Evolutionary conservation across 352 stramenopile species (phyloP).

Genomic region (Phytophthora lateralis): DNA sequence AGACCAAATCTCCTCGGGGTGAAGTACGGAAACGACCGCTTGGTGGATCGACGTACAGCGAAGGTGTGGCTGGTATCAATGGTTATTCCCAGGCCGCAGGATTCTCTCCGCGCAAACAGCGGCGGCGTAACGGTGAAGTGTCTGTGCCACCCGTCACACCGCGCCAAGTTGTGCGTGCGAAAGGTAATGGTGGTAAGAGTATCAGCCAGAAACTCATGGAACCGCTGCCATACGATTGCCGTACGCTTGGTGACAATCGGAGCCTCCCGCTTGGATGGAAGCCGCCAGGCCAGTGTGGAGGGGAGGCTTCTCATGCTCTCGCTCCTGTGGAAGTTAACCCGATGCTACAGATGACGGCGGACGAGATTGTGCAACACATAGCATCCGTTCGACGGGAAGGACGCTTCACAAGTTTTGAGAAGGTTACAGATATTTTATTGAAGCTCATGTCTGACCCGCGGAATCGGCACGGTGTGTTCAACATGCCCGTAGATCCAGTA

Average conservation of each 20-base stretch:
- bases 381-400: slow-evolving; percentile 68
- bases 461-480: slow-evolving; percentile 80
- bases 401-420: slow-evolving; percentile 65
- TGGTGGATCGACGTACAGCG: slow-evolving; percentile 12
- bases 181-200: slow-evolving; percentile 29
- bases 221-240: slow-evolving; percentile 37
- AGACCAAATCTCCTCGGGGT: slow-evolving; percentile 35
- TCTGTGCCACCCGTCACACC: slow-evolving; percentile 32
- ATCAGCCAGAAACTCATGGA: slow-evolving; percentile 47
- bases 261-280: slow-evolving; percentile 59
- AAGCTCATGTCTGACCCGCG: slow-evolving; percentile 78
- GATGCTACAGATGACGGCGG: slow-evolving; percentile 61
- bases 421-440: slow-evolving; percentile 63
- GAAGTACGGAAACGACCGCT: slow-evolving; percentile 30
- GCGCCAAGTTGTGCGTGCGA: slow-evolving; percentile 35
- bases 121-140: slow-evolving; percentile 37
- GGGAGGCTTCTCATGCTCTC: slow-evolving; percentile 3
- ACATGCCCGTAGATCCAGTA: slow-evolving; percentile 73
- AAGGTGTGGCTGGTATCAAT: slow-evolving; percentile 16
- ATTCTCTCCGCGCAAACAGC: slow-evolving; percentile 50
- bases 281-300: slow-evolving; percentile 4
- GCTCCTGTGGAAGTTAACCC: slow-evolving; percentile 48
- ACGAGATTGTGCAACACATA: slow-evolving; percentile 69
- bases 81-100: slow-evolving; percentile 11
- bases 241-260: slow-evolving; percentile 52